Evolutionary conservation across 352 stramenopile genomes (phyloP).

Genomic region (Pseudoperonospora humuli): DNA sequence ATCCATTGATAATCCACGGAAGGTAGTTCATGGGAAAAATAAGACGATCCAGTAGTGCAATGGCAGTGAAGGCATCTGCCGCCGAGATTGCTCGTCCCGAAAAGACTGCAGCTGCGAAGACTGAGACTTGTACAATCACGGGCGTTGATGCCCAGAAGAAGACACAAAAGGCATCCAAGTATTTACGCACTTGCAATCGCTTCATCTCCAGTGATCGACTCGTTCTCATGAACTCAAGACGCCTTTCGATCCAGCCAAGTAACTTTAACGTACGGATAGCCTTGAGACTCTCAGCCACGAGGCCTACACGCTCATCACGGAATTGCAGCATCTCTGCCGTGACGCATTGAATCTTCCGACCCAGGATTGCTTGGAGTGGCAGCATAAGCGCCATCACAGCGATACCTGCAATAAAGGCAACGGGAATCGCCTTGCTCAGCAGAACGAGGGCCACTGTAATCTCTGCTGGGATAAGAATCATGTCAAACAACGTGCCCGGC

Average conservation of each 20-base stretch:
- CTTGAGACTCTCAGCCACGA: slow-evolving; percentile 57
- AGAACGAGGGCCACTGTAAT: slow-evolving; percentile 68
- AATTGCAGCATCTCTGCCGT: slow-evolving; percentile 66
- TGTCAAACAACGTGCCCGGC: slow-evolving; percentile 65
- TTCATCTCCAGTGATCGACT: slow-evolving; percentile 59
- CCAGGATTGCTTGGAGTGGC: slow-evolving; percentile 74
- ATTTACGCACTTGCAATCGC: slow-evolving; percentile 72
- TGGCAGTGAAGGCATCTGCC: slow-evolving; percentile 75
- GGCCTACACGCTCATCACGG: slow-evolving; percentile 71
- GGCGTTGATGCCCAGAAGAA: slow-evolving; percentile 88
- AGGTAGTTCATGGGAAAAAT: slow-evolving; percentile 91
- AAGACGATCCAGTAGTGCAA: slow-evolving; percentile 81
- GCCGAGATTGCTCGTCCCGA: slow-evolving; percentile 63
- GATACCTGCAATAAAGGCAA: slow-evolving; percentile 78
- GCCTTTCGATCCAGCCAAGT: slow-evolving; percentile 50
- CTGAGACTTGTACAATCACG: slow-evolving; percentile 78
- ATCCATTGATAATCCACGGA: slow-evolving; percentile 87
- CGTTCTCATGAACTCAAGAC: slow-evolving; percentile 38
- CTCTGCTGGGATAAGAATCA: slow-evolving; percentile 69
- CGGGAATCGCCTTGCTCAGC: slow-evolving; percentile 70
- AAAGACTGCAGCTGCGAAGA: slow-evolving; percentile 75
- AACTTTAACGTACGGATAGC: slow-evolving; percentile 78
- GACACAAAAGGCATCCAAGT: slow-evolving; percentile 84
- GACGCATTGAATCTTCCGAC: slow-evolving; percentile 65
- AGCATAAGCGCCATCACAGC: slow-evolving; percentile 75